Evolutionary conservation across 1,284 basidiomycete species (phyloP), one percentile per base, ranked within the genome.

Genomic region (Phlebopus sp.): DNA sequence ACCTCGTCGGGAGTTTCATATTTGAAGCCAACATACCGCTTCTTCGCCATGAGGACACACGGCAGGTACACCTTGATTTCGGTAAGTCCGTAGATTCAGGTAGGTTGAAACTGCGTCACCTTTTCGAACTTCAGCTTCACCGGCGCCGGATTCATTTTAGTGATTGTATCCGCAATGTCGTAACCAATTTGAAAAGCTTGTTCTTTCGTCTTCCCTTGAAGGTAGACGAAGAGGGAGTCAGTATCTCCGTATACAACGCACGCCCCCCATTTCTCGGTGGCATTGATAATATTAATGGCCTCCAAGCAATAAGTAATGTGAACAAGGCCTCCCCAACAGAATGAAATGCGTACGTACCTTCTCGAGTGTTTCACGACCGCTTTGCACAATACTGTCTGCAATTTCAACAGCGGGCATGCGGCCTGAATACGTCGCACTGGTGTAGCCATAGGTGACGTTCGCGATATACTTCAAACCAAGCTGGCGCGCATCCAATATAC

Each of bases 401-500:
- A 99, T 92, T 70, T 98, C 95, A 15, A 98, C 95, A 17, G 92
- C 93, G 15, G 97, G 96, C 97, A 99, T 99, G 40, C 96, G 78
- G 2, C 97, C 96, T 14, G 94, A 97, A 61, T 85, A 97, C 2
- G 88, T 88, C 1, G 96, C 96, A 50, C 86, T 81, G 0, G 94
- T 97, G 65, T 99, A 99, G 0, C 95, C 95, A 60, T 97, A 97
- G 0, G 91, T 94, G 31, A 96, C 93, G 60, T 96, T 94, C 50
- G 82, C 81, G 39, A 86, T 90, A 54, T 86, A 90, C 67, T 93
- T 96, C 43, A 97, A 75, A 50, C 90, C 84, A 1, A 95, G 78
- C 59, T 97, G 94, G 3, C 94, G 79, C 5, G 93, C 93, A 60
- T 97, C 85, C 18, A 97, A 73, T 34, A 94, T 77, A 54, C 84